These are phyloP conservation scores for Aspergillus sp. DNA, from an alignment of 2,329 filamentous ascomycete genomes.

Conservation along the genomic window DNA sequence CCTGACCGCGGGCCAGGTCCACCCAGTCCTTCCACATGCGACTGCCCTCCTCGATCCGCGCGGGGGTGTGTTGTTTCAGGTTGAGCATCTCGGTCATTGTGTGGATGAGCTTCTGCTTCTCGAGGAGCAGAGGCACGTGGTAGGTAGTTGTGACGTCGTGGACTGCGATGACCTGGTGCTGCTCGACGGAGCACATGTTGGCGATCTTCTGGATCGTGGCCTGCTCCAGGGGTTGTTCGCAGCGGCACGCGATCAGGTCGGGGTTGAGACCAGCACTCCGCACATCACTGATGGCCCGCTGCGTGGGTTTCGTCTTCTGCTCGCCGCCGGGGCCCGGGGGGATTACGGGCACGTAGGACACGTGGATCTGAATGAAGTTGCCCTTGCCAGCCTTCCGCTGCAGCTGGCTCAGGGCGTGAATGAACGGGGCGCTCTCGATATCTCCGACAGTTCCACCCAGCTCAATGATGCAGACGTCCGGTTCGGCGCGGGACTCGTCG, in stretches of 20 bases:
- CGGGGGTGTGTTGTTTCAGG: constrained; percentile 41
- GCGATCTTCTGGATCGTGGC: constrained; percentile 83
- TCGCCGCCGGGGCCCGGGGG: constrained; percentile 48
- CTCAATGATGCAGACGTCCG: constrained; percentile 85
- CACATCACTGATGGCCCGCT: constrained; percentile 80
- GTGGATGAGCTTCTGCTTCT: constrained; percentile 71
- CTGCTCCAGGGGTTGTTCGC: constrained; percentile 70
- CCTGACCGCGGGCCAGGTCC: constrained; percentile 63
- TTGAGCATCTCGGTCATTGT: constrained; percentile 65
- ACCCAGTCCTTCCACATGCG: constrained; percentile 79
- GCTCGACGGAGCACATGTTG: constrained; percentile 80
- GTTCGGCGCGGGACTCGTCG: constrained; percentile 76
- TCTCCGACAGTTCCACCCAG: constrained; percentile 57
- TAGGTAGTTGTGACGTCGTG: constrained; percentile 88
- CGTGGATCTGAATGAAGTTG: constrained; percentile 86
- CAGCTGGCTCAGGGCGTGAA: constrained; percentile 81
- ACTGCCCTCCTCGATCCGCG: constrained; percentile 56
- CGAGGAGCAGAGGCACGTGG: constrained; percentile 88
- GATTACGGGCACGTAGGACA: constrained; percentile 72
- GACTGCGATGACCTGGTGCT: constrained; percentile 80
- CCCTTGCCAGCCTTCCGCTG: constrained; percentile 67
- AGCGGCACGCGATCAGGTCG: constrained; percentile 89
- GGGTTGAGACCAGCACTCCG: constrained; percentile 75
- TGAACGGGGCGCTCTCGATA: constrained; percentile 83
- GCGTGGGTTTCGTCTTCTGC: constrained; percentile 96